Conservation (phyloP, 345 rosid species). For the Arabidopsis thaliana region DNA sequence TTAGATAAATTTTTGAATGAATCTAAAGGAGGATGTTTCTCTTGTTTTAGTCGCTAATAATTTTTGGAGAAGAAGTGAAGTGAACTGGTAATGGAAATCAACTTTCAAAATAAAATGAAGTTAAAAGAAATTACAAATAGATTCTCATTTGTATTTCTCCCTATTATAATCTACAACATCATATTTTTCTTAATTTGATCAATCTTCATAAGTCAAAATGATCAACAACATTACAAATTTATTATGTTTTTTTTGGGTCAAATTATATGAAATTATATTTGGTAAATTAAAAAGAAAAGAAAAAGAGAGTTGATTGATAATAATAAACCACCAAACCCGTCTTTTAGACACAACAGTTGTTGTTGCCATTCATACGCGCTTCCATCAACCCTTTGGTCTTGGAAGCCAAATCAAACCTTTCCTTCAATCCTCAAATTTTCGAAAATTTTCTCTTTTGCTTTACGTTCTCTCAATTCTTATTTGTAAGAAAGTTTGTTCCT, state of each 20-base stretch:
- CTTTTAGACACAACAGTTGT: slow-evolving; percentile 1
- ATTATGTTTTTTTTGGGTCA: background rate
- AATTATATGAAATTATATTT: too few relatives aligned
- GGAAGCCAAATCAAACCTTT: slow-evolving; percentile 28
- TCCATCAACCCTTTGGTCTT: slow-evolving; percentile 29
- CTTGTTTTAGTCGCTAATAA: background rate
- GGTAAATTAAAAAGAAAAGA: background rate
- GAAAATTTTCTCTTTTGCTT: slow-evolving; percentile 19
- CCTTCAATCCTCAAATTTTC: background rate
- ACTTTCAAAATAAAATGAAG: too few relatives aligned
- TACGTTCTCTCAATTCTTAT: slow-evolving; percentile 30
- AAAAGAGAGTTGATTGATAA: slow-evolving; percentile 5
- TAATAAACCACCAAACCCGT: slow-evolving; percentile 42
- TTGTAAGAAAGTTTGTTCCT: slow-evolving; percentile 1
- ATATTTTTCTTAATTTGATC: too few relatives aligned
- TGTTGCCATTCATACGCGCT: slow-evolving; percentile 36
- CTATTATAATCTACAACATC: too few relatives aligned
- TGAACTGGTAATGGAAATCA: too few relatives aligned
- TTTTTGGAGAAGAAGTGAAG: too few relatives aligned
- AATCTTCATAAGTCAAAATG: too few relatives aligned
- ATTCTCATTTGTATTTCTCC: too few relatives aligned
- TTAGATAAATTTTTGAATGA: background rate
- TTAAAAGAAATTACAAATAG: too few relatives aligned
- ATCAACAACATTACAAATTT: too few relatives aligned
- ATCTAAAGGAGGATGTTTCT: slow-evolving; percentile 5